A percentile compares a stretch with the other conserved stretches of the same genome.
Conservation (phyloP, 768 basidiomycete genomes). For the Boletus coccyginus region DNA sequence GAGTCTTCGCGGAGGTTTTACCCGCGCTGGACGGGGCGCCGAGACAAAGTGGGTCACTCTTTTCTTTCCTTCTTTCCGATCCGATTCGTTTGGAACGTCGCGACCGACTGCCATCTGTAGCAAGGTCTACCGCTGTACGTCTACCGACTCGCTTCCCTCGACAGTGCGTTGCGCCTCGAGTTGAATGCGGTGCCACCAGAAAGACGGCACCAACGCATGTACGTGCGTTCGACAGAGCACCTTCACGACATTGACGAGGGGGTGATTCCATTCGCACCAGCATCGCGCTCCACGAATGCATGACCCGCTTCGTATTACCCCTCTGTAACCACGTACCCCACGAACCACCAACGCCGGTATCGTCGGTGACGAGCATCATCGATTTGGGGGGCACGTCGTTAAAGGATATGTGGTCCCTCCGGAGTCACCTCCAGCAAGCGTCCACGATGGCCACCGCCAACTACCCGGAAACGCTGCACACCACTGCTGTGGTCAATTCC, state of each 20-base stretch:
- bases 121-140: constrained; percentile 72
- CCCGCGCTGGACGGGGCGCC: constrained; percentile 77
- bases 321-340: constrained; percentile 63
- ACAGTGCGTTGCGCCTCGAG: constrained; percentile 52
- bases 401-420: constrained; percentile 64
- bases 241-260: not conserved
- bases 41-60: constrained; percentile 58
- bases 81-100: not conserved
- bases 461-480: constrained; percentile 75
- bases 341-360: constrained; percentile 50
- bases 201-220: constrained; percentile 71
- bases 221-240: constrained; percentile 22
- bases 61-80: not conserved
- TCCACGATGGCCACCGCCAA: constrained; percentile 73
- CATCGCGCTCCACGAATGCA: constrained; percentile 61
- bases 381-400: constrained; percentile 67
- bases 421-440: constrained; percentile 72
- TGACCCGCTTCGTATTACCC: constrained; percentile 62
- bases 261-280: constrained; percentile 33
- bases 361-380: constrained; percentile 64
- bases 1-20: constrained; percentile 61
- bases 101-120: constrained; percentile 31
- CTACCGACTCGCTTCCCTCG: constrained; percentile 66
- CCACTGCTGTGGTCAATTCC: constrained; percentile 71
- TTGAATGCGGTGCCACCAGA: constrained; percentile 51